These are phyloP conservation scores for Claviceps quebecensis DNA, from an alignment of 2,329 filamentous ascomycete genomes.

Conservation along the genomic window DNA sequence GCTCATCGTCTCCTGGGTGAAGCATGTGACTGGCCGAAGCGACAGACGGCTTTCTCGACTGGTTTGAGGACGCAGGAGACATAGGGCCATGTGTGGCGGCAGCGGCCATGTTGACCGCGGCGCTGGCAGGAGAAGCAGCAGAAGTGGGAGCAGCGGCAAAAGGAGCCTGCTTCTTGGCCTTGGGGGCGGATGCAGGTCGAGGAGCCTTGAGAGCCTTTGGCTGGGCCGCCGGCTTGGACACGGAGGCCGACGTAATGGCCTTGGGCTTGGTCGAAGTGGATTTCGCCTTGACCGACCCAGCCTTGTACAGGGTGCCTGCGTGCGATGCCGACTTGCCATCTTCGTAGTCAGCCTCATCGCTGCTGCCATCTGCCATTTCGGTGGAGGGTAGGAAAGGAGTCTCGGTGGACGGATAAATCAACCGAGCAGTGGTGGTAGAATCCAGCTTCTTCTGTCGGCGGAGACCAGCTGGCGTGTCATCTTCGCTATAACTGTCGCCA, in stretches of 20 bases:
- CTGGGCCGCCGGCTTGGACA: slow-evolving; percentile 16
- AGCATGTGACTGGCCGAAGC: slow-evolving; percentile 39
- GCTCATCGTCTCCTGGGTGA: slow-evolving; percentile 61
- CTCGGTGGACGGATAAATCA: slow-evolving; percentile 37
- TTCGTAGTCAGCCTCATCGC: slow-evolving; percentile 21
- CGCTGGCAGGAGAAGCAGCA: not conserved
- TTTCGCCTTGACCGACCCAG: slow-evolving; percentile 25
- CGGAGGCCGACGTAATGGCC: slow-evolving; percentile 14
- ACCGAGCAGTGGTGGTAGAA: slow-evolving; percentile 25
- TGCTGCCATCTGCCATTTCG: slow-evolving; percentile 28
- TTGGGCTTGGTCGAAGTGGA: slow-evolving; percentile 26
- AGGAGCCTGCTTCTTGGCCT: slow-evolving; percentile 38
- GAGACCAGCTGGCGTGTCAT: slow-evolving; percentile 40
- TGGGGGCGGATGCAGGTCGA: slow-evolving; percentile 25
- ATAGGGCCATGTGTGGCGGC: slow-evolving; percentile 30
- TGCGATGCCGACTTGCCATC: slow-evolving; percentile 13
- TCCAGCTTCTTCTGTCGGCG: slow-evolving; percentile 44
- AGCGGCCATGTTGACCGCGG: slow-evolving; percentile 6
- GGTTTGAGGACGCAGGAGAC: slow-evolving; percentile 52
- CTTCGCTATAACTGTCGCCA: slow-evolving; percentile 52
- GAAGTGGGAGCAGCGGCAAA: slow-evolving; percentile 6
- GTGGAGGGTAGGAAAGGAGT: slow-evolving; percentile 38
- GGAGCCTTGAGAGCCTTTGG: slow-evolving; percentile 29
- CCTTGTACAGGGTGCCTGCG: slow-evolving; percentile 23
- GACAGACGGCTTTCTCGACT: slow-evolving; percentile 63